Conservation (phyloP, 192 early-diverging fungal species). For the Coemansia asiatica region DNA sequence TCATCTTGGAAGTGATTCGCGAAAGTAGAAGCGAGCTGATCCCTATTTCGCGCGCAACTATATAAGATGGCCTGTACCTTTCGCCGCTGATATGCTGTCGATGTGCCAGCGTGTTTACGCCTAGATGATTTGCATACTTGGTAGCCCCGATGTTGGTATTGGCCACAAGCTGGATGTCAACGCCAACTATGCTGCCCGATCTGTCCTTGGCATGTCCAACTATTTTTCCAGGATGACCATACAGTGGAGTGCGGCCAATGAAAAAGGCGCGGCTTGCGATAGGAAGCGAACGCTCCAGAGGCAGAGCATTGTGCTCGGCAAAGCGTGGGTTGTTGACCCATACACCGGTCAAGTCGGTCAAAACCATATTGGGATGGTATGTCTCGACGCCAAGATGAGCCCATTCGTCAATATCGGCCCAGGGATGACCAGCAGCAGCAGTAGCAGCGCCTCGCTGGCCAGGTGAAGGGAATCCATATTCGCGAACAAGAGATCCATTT, state of each 20-base stretch:
- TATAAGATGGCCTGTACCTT: conserved; percentile 65
- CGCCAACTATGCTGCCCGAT: conserved; percentile 14
- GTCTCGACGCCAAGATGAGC: conserved; percentile 24
- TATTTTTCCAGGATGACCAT: conserved; percentile 73
- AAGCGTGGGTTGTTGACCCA: conserved; percentile 67
- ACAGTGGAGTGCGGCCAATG: conserved; percentile 65
- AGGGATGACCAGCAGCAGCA: conserved; percentile 12
- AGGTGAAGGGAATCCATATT: conserved; percentile 29
- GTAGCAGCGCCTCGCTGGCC: neutral
- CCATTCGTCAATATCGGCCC: conserved; percentile 27
- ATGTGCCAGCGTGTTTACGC: conserved; percentile 28
- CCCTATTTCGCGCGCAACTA: conserved; percentile 66
- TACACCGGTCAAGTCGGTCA: conserved; percentile 49
- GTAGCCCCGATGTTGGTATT: conserved; percentile 10
- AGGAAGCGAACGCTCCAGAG: conserved; percentile 74
- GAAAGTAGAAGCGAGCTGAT: conserved; percentile 71
- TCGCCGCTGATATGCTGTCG: conserved; percentile 15
- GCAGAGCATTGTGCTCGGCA: conserved; percentile 67
- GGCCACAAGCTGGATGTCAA: conserved; percentile 41
- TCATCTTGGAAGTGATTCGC: conserved; percentile 80
- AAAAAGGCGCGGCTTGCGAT: conserved; percentile 74
- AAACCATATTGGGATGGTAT: conserved; percentile 43
- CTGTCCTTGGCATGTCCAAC: conserved; percentile 55
- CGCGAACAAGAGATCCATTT: conserved; percentile 45
- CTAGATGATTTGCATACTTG: conserved; percentile 40